Conservation (phyloP, 73 alveolate species). For the Paramecium biaurelia region DNA sequence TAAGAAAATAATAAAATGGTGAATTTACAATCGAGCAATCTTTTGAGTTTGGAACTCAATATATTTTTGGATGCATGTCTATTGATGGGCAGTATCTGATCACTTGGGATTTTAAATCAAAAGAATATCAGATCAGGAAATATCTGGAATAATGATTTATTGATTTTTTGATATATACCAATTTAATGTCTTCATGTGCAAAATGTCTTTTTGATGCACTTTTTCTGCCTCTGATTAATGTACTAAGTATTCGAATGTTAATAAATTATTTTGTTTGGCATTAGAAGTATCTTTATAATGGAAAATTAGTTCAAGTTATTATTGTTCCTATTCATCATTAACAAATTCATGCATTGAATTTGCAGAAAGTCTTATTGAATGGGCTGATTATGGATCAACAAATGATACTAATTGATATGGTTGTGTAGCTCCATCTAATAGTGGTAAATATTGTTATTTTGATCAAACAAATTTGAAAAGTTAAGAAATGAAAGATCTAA, state of each 20-base stretch:
- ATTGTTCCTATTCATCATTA: background rate
- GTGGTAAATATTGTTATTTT: constrained; percentile 6
- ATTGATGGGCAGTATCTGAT: too few species aligned
- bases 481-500: background rate
- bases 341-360: background rate
- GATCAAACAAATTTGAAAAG: background rate
- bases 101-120: too few species aligned
- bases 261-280: constrained; percentile 8
- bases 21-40: too few species aligned
- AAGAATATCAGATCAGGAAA: too few species aligned
- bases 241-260: background rate
- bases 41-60: too few species aligned
- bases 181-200: too few species aligned
- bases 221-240: background rate
- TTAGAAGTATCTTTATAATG: background rate
- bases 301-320: background rate
- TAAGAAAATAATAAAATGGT: too few species aligned
- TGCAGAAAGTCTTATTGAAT: background rate
- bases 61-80: too few species aligned
- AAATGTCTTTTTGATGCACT: too few species aligned
- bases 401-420: background rate
- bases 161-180: too few species aligned
- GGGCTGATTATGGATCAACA: constrained; percentile 10
- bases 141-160: too few species aligned
- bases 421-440: background rate